These are phyloP conservation scores for Kandelia obovata DNA, from an alignment of 345 rosid species.

Conservation along the genomic window DNA sequence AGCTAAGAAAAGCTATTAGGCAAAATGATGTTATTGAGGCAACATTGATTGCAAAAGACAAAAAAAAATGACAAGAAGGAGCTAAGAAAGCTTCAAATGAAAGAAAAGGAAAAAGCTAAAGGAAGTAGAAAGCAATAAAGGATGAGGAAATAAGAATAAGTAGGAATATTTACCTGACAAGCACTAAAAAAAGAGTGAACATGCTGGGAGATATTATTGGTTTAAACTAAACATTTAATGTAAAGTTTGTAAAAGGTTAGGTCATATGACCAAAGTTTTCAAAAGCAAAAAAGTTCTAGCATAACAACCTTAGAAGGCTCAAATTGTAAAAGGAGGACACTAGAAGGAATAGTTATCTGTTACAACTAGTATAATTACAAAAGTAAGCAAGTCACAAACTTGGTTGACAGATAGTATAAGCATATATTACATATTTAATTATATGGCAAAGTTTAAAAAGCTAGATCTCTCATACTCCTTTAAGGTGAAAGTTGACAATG, in stretches of 20 bases:
- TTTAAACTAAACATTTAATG: too few relatives aligned
- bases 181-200: too few relatives aligned
- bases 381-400: neutral
- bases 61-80: too few relatives aligned
- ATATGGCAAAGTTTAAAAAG: neutral
- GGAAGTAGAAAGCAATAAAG: too few relatives aligned
- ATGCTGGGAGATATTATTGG: too few relatives aligned
- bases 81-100: neutral
- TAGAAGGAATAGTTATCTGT: neutral
- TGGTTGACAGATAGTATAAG: conserved; percentile 2
- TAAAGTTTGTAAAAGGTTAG: neutral
- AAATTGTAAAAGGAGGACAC: neutral
- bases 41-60: neutral
- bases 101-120: neutral
- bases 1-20: too few relatives aligned
- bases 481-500: neutral
- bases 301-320: neutral
- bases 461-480: neutral
- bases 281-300: neutral
- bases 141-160: too few relatives aligned
- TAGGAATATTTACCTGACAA: too few relatives aligned
- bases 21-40: too few relatives aligned
- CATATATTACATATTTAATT: neutral
- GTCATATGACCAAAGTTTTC: neutral
- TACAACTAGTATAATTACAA: neutral